phyloP scores from a whole-genome alignment of 441 rosid species.

The Euphorbia celastroides region DNA sequence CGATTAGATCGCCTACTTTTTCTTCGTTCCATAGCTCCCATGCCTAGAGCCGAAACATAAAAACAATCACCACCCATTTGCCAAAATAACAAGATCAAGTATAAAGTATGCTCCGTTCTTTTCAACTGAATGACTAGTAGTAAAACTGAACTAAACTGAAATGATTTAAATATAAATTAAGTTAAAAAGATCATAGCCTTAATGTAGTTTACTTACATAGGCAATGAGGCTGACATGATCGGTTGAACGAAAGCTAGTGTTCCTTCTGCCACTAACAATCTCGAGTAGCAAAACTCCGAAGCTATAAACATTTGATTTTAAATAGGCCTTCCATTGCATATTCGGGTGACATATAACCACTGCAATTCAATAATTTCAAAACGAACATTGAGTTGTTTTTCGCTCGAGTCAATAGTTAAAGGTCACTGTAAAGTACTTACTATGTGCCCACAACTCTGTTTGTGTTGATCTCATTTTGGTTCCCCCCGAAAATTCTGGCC shows the following conservation, averaged over 20 bases:
- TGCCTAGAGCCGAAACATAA: neutral
- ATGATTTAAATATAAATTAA: too few relatives aligned
- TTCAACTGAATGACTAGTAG: too few relatives aligned
- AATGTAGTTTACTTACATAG: neutral
- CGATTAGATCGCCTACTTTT: neutral
- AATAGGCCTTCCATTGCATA: slow-evolving; percentile 62
- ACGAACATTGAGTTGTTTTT: too few relatives aligned
- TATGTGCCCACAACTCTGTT: slow-evolving; percentile 18
- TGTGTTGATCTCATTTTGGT: slow-evolving; percentile 9
- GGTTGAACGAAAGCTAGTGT: slow-evolving; percentile 35
- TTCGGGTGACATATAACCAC: slow-evolving; percentile 77
- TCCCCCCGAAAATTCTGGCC: slow-evolving; percentile 19
- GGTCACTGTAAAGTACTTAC: slow-evolving; percentile 5
- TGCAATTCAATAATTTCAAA: slow-evolving; percentile 15
- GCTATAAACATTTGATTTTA: slow-evolving; percentile 64
- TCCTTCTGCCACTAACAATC: slow-evolving; percentile 47
- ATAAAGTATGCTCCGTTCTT: too few relatives aligned
- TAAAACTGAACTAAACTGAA: too few relatives aligned
- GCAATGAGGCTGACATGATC: slow-evolving; percentile 36
- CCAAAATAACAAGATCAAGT: neutral
- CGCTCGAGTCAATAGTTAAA: neutral
- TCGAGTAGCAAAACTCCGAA: slow-evolving; percentile 59
- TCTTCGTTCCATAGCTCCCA: neutral
- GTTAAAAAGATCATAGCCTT: neutral
- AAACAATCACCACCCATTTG: neutral